phyloP scores from a whole-genome alignment of 1,139 yeast species.

The Debaryomyces singareniensis region DNA sequence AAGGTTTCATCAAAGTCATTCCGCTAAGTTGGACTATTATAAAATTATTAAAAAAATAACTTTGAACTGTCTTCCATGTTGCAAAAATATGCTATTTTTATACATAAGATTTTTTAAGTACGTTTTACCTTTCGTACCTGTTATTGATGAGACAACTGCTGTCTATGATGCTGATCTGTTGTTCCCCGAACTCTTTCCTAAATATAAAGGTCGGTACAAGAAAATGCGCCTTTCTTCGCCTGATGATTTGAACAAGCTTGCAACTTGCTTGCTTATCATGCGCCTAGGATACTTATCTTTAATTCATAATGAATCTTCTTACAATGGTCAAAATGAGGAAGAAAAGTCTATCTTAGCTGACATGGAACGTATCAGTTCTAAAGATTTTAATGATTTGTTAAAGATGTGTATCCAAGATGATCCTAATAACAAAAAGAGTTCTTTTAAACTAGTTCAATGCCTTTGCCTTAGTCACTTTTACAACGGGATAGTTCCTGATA shows the following conservation, averaged over 20 bases:
- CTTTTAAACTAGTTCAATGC: conserved; percentile 28
- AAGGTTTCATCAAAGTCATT: conserved; percentile 12
- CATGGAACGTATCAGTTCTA: conserved; percentile 18
- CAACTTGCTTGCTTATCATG: conserved; percentile 24
- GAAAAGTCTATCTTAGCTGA: conserved; percentile 25
- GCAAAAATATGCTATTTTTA: conserved; percentile 21
- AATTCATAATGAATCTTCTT: conserved; percentile 28
- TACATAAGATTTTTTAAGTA: conserved; percentile 33
- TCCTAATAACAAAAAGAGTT: conserved; percentile 21
- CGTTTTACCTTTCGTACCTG: conserved; percentile 35
- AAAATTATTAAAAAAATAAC: conserved; percentile 23
- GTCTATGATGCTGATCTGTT: conserved; percentile 20
- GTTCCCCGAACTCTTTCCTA: conserved; percentile 18
- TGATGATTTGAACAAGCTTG: conserved; percentile 25
- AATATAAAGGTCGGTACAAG: conserved; percentile 1
- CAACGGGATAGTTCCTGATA: conserved; percentile 35
- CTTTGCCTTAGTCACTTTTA: conserved; percentile 30
- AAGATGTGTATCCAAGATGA: conserved; percentile 29
- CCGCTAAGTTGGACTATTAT: conserved; percentile 20
- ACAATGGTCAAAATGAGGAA: conserved; percentile 21
- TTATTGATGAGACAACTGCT: conserved; percentile 26
- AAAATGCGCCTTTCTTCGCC: conserved; percentile 23
- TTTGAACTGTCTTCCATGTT: conserved; percentile 26
- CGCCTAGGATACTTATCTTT: conserved; percentile 37
- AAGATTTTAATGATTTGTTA: conserved; percentile 20